Conservation (phyloP, 257 asterid species). For the Solanum boliviense region DNA sequence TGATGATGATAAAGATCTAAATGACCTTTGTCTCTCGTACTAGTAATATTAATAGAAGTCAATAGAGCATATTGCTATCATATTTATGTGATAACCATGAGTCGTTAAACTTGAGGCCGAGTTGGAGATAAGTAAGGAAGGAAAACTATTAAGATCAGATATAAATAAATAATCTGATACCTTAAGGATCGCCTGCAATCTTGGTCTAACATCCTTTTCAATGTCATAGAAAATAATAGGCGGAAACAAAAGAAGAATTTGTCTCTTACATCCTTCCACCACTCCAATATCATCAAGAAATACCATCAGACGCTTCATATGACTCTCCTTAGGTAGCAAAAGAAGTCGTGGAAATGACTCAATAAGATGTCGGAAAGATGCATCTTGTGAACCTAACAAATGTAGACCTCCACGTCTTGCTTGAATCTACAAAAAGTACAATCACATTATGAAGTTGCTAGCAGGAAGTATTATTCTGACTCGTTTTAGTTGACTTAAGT, state of each 20-base stretch:
- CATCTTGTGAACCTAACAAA: conserved; percentile 41
- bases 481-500: neutral
- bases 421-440: conserved; percentile 42
- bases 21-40: neutral
- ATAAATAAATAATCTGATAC: conserved; percentile 19
- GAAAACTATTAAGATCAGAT: neutral
- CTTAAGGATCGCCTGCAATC: conserved; percentile 45
- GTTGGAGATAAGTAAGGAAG: neutral
- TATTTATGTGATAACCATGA: neutral
- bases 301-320: conserved; percentile 41
- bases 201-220: conserved; percentile 62
- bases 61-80: neutral
- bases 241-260: conserved; percentile 56
- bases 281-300: conserved; percentile 60
- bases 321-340: conserved; percentile 42
- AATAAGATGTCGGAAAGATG: conserved; percentile 59
- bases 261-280: conserved; percentile 35
- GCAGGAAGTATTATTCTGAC: neutral
- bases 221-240: conserved; percentile 57
- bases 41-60: neutral
- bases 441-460: neutral
- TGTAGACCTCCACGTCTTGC: conserved; percentile 94
- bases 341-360: conserved; percentile 90
- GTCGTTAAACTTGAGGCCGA: neutral
- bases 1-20: neutral